These are phyloP conservation scores for Wickerhamiella azymoides DNA, from an alignment of 805 yeast genomes.

Conservation along the genomic window DNA sequence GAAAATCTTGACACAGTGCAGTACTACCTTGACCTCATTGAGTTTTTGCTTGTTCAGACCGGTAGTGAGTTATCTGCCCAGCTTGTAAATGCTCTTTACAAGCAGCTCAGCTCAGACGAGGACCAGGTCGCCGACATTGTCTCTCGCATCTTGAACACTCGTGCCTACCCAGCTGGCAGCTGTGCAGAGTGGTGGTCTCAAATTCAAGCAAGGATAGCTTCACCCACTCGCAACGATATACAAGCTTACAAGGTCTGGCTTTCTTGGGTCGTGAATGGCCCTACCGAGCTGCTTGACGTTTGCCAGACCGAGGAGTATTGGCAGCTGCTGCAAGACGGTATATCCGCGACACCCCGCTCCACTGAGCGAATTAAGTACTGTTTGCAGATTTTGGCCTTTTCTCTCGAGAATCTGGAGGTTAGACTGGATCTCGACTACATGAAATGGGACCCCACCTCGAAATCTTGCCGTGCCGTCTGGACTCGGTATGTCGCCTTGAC, in stretches of 20 bases:
- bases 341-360: conserved; percentile 30
- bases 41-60: not conserved
- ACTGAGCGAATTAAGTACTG: conserved; percentile 62
- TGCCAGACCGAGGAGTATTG: conserved; percentile 32
- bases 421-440: conserved; percentile 30
- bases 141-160: not conserved
- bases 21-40: not conserved
- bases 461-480: conserved; percentile 36
- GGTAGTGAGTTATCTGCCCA: not conserved
- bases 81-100: not conserved
- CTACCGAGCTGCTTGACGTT: not conserved
- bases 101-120: not conserved
- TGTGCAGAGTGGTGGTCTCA: not conserved
- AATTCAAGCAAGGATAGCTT: not conserved
- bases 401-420: conserved; percentile 32
- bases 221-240: not conserved
- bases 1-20: not conserved
- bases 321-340: conserved; percentile 41
- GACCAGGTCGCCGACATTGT: not conserved
- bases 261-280: conserved; percentile 2
- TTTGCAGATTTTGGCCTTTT: conserved; percentile 47
- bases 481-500: conserved; percentile 55
- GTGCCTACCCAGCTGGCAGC: not conserved
- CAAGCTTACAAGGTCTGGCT: conserved; percentile 4
- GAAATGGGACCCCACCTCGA: conserved; percentile 28